These are phyloP conservation scores for Nitzschia palea DNA, from an alignment of 108 stramenopile species.

Conservation along the genomic window DNA sequence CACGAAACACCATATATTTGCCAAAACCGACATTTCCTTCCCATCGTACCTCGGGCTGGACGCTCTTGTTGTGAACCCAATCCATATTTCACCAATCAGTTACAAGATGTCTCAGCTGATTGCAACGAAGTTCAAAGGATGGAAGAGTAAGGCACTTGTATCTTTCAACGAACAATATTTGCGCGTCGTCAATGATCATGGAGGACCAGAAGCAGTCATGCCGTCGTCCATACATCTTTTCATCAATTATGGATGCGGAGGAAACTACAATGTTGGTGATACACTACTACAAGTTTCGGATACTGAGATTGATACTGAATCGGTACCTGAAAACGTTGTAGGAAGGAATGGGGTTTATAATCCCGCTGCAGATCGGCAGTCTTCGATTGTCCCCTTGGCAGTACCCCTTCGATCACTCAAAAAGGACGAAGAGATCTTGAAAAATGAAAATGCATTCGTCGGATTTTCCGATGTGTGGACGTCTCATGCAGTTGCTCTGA, in stretches of 20 bases:
- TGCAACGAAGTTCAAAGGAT: background rate
- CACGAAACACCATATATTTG: slow-evolving; percentile 38
- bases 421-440: slow-evolving; percentile 28
- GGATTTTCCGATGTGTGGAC: too few species aligned
- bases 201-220: background rate
- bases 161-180: background rate
- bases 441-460: too few species aligned
- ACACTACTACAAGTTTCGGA: background rate
- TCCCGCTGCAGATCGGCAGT: slow-evolving; percentile 23
- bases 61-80: background rate
- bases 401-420: slow-evolving; percentile 17
- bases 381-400: background rate
- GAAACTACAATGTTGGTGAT: background rate
- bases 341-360: slow-evolving; percentile 14
- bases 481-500: too few species aligned
- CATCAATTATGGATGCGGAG: slow-evolving; percentile 1
- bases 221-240: background rate
- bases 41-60: slow-evolving; percentile 35
- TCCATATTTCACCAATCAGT: background rate
- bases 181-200: background rate
- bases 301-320: slow-evolving; percentile 1
- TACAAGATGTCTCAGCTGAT: background rate
- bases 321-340: background rate
- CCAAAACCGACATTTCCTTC: slow-evolving; percentile 25
- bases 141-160: background rate